Evolutionary conservation across 441 rosid species (phyloP).

Genomic region (Flueggea neowawraea): DNA sequence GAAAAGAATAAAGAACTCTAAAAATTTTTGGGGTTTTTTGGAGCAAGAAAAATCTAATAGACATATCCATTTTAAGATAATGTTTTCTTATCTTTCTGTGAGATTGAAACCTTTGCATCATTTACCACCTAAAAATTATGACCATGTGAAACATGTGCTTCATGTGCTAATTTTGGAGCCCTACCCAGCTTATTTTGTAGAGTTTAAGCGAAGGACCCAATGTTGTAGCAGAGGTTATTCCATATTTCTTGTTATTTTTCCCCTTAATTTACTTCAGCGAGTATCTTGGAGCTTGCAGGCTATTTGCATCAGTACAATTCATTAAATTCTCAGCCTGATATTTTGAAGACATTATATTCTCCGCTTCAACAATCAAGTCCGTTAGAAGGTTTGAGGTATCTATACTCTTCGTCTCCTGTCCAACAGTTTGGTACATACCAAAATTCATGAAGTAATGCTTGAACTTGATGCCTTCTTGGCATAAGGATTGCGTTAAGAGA

Average conservation of each 20-base stretch:
- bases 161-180: not conserved
- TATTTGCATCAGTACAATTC: conserved; percentile 87
- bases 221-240: not conserved
- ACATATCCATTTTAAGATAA: no score
- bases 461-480: no score
- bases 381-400: conserved; percentile 90
- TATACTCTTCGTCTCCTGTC: not conserved
- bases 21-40: no score
- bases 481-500: not conserved
- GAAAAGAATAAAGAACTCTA: no score
- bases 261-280: not conserved
- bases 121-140: no score
- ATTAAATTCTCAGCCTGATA: conserved; percentile 89
- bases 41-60: no score
- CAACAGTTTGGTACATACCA: no score
- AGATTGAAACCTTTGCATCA: no score
- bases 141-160: no score
- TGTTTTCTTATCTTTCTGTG: no score
- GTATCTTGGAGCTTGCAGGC: conserved; percentile 48
- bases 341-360: conserved; percentile 89
- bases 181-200: not conserved
- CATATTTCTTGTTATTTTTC: not conserved
- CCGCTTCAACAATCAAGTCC: conserved; percentile 96
- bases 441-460: no score
- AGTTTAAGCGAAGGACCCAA: not conserved